Base-by-base conservation (phyloP, 768 basidiomycete genomes). In the Rhodotorula kratochvilovae region DNA sequence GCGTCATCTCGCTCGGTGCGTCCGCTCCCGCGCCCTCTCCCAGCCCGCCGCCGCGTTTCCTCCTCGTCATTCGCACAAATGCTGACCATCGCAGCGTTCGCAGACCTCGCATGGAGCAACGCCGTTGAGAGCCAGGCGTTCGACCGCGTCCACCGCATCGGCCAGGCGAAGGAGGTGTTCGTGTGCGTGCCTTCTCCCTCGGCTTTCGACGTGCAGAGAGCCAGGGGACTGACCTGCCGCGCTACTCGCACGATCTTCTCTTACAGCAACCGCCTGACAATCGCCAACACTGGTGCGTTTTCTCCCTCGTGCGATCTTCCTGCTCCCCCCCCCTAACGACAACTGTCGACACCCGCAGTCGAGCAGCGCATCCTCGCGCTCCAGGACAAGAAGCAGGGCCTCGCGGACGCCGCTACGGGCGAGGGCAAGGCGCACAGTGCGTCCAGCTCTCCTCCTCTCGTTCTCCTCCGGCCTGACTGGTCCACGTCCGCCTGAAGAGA, bases 1-100 rank as follows among this genome's bases (percentile, higher is more conserved):
- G 80, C 76, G 92, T 97, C 57, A 90, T 98, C 76, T 84, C 97
- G 6, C 86, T 92, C 66, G 95, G 58, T 70, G n/a, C 48, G 56
- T 36, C 31, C 33, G 23, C 50, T 6, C n/a, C 21, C 42, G 27
- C 35, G 16, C 33, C 54, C n/a, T n/a, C n/a, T n/a, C n/a, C n/a
- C n/a, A n/a, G n/a, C n/a, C n/a, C n/a, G n/a, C n/a, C n/a, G n/a
- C n/a, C n/a, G n/a, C n/a, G n/a, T n/a, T n/a, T n/a, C n/a, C n/a
- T n/a, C n/a, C n/a, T n/a, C n/a, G n/a, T n/a, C n/a, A n/a, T n/a
- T n/a, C n/a, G n/a, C n/a, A n/a, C n/a, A n/a, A n/a, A n/a, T n/a
- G n/a, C n/a, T n/a, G n/a, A n/a, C n/a, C n/a, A n/a, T n/a, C n/a
- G n/a, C n/a, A n/a, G n/a, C n/a, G n/a, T n/a, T 13, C 29, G 36